Base-by-base conservation (phyloP, 345 rosid species). In the Gossypium arboreum region DNA sequence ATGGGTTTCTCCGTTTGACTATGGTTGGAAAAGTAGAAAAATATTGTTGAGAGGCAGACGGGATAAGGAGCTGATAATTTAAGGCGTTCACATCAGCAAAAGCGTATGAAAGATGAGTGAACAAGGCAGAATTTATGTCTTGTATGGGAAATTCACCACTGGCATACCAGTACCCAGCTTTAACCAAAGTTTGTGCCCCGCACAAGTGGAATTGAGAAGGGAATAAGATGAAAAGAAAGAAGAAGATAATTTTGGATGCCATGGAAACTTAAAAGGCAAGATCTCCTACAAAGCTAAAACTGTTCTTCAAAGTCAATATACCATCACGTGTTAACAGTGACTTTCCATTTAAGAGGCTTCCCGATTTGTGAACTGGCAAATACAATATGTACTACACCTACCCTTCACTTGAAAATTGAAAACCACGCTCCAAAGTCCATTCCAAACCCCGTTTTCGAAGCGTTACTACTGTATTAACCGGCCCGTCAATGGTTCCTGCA, bases 1-100 rank as follows among this genome's bases (percentile, higher is more conserved):
- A 60, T 11, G 83, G 83, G 29, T 79, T 85, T 45, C 60, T 75
- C 13, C 65, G 79, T 22, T 64, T 79, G 63, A 85, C 82, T 61
- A 60, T 63, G 56, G 25, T 9, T 12, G 76, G 39, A 74, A 85
- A 85, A 72, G 15, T 51, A 7, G 86, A 79, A 57, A 81, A 79
- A 58, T 12, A 48, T 61, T 50, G 57, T 25, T 50, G 20, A 6
- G 62, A 51, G 5, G 2, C 12, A 3, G 73, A 39, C 43, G 63
- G 16, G 45, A 75, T 9, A 9, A 47, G 76, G 4, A 76, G 62
- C 58, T 72, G 54, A 13, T 45, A 50, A 15, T 76, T 44, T 25
- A 55, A 52, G 29, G 63, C 11, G 47, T 74, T 61, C 9, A 74
- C 29, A 0, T 9, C 45, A 10, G 71, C 78, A 70, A 69, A 74